Base-by-base conservation (phyloP, 2,329 filamentous ascomycete species). In the Cyclaneusma minus region DNA sequence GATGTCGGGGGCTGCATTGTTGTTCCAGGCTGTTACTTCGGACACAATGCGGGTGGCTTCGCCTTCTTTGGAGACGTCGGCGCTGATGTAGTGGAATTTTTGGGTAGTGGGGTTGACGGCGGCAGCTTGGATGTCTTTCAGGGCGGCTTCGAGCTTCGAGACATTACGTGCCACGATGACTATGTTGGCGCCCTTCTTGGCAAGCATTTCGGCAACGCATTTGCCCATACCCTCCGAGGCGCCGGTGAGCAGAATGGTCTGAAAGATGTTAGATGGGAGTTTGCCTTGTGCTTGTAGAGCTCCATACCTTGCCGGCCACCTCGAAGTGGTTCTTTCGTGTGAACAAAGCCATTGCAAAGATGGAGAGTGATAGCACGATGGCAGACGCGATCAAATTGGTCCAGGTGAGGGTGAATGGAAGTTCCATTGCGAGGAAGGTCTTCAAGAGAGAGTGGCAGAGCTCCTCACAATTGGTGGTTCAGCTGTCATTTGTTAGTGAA, bases 171-270 rank as follows among this genome's bases (percentile, higher is more conserved):
- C 76, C 26, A 94, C 75, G 36, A 95, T 72, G 35, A 92, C 69
- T 29, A 98, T 50, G 50, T 84, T 82, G 32, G 89, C 87, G 24
- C 89, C 89, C 50, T 84, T 85, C 25, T 66, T 58, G 3, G 87
- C 67, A 22, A 98, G 68, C 38, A 84, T 64, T 27, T 69, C 63
- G 4, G 76, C 84, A 12, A 75, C 68, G 27, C 71, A 70, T 39
- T 74, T 71, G 32, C 89, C 89, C 77, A 94, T 82, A 31, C 89
- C 89, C 46, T 94, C 81, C 1, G 89, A 94, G 16, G 76, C 84
- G 24, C 89, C 89, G 1, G 89, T 98, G 27, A 98, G 60, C 29
- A 95, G 60, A 27, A 91, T 64, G 3, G 85, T 93, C 84, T 93
- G 40, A n/a, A n/a, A n/a, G n/a, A n/a, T n/a, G n/a, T n/a, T n/a